A percentile compares a stretch with the other conserved stretches of the same genome.
Evolutionary conservation across 805 yeast genomes (phyloP).

Genomic region (Debaryomyces castellii): DNA sequence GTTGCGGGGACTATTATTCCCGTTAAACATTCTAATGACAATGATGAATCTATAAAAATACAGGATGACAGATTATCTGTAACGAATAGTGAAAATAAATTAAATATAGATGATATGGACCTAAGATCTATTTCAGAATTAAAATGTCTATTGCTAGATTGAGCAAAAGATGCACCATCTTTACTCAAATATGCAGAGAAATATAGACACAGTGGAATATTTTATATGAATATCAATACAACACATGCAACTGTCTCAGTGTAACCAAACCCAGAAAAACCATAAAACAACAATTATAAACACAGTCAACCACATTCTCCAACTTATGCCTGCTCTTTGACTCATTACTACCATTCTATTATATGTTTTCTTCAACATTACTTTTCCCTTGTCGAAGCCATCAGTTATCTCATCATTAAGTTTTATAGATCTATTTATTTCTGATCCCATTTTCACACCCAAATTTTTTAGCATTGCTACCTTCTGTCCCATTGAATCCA

Average conservation of each 20-base stretch:
- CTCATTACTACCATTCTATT: conserved; percentile 46
- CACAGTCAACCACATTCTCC: conserved; percentile 45
- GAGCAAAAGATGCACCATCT: background rate
- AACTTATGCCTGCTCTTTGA: conserved; percentile 44
- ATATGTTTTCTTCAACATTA: conserved; percentile 42
- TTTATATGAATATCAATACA: background rate
- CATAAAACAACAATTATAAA: conserved; percentile 34
- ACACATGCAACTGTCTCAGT: conserved; percentile 9
- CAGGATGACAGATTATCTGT: background rate
- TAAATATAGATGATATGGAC: background rate
- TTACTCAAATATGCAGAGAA: background rate
- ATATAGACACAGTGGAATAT: background rate
- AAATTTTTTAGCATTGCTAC: conserved; percentile 41
- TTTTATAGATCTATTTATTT: conserved; percentile 40
- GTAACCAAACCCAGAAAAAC: conserved; percentile 45
- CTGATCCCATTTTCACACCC: conserved; percentile 43
- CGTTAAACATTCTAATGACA: background rate
- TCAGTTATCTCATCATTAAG: conserved; percentile 43
- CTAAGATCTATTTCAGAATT: background rate
- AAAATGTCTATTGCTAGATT: background rate
- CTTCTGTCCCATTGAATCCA: conserved; percentile 40
- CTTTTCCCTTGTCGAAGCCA: conserved; percentile 37
- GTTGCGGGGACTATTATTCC: background rate
- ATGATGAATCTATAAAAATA: background rate
- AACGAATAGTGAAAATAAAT: background rate